Evolutionary conservation across 2,329 filamentous ascomycete species (phyloP).

Genomic region (Didymella pinodella): DNA sequence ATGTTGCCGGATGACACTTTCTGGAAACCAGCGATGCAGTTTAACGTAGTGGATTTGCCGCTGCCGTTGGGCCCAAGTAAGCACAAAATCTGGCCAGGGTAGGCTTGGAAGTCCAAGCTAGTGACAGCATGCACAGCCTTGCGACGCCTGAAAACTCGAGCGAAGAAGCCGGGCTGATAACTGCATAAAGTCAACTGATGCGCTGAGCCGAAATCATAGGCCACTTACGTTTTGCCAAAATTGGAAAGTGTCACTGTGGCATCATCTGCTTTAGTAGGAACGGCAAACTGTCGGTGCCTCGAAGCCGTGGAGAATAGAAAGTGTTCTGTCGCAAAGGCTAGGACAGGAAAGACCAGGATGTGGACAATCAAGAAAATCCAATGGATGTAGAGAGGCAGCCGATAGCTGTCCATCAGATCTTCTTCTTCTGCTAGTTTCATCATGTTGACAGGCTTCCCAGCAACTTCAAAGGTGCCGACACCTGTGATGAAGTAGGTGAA

Average conservation of each 20-base stretch:
- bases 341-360: slow-evolving; percentile 31
- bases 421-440: slow-evolving; percentile 14
- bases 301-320: slow-evolving; percentile 34
- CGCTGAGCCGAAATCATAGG: not conserved
- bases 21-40: slow-evolving; percentile 35
- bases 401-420: slow-evolving; percentile 10
- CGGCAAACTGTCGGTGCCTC: slow-evolving; percentile 45
- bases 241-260: slow-evolving; percentile 52
- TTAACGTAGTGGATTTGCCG: slow-evolving; percentile 39
- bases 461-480: slow-evolving; percentile 29
- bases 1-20: slow-evolving; percentile 36
- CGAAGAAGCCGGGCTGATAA: slow-evolving; percentile 28
- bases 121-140: slow-evolving; percentile 34
- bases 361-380: slow-evolving; percentile 34
- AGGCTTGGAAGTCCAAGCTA: slow-evolving; percentile 31
- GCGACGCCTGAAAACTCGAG: slow-evolving; percentile 29
- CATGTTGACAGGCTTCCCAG: slow-evolving; percentile 25
- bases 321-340: slow-evolving; percentile 34
- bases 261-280: slow-evolving; percentile 10
- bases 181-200: slow-evolving; percentile 10
- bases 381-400: slow-evolving; percentile 32
- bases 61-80: slow-evolving; percentile 39
- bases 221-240: slow-evolving; percentile 34
- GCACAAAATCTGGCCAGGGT: slow-evolving; percentile 37
- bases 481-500: slow-evolving; percentile 39